Percentiles rank a stretch among this genome's conserved stretches.
phyloP scores from a whole-genome alignment of 2,329 filamentous ascomycete species.

The Fonsecaea pedrosoi region DNA sequence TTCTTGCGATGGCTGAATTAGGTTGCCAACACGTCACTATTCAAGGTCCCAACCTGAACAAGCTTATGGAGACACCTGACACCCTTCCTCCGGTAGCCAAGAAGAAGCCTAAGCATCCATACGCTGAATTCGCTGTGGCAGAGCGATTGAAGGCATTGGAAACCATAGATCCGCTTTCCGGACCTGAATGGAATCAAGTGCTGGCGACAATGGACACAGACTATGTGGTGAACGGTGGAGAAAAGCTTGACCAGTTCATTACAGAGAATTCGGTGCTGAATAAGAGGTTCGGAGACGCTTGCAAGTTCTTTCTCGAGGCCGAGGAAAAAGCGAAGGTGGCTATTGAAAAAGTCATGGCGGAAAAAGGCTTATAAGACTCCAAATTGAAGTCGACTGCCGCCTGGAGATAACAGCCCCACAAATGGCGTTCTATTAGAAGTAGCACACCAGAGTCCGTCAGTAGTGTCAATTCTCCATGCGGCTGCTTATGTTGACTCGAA shows the following conservation, averaged over 20 bases:
- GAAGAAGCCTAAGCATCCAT: conserved; percentile 7
- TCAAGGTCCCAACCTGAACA: conserved; percentile 11
- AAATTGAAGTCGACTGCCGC: neutral
- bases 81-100: neutral
- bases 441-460: neutral
- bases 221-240: conserved; percentile 1
- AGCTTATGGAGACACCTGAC: conserved; percentile 15
- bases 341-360: conserved; percentile 5
- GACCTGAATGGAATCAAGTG: conserved; percentile 7
- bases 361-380: neutral
- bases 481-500: neutral
- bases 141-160: neutral
- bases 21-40: conserved; percentile 22
- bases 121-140: conserved; percentile 6
- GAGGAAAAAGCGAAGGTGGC: neutral
- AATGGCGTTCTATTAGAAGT: neutral
- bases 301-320: conserved; percentile 4
- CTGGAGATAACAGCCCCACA: neutral
- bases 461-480: neutral
- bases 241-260: conserved; percentile 10
- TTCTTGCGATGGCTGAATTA: conserved; percentile 21
- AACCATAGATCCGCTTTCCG: conserved; percentile 6
- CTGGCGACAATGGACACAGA: conserved; percentile 4
- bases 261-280: neutral
- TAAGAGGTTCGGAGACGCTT: conserved; percentile 7